Conservation (phyloP, 768 basidiomycete genomes). For the Butyriboletus loyo region DNA sequence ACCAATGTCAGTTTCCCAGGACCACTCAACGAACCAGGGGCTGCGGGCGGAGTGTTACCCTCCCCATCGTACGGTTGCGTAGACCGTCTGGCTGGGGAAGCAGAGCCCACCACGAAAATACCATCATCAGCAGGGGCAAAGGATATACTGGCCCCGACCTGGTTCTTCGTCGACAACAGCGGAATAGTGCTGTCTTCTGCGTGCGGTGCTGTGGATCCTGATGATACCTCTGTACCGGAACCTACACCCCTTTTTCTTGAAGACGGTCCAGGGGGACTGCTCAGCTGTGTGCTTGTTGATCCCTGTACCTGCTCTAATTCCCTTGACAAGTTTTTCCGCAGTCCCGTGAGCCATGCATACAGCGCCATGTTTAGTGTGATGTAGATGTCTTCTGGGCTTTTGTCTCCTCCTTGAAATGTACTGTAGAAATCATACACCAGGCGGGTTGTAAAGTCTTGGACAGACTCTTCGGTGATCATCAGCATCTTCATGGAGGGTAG, state of each 20-base stretch:
- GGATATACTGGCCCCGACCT: neutral
- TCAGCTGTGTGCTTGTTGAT: constrained; percentile 46
- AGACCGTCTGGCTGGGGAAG: constrained; percentile 8
- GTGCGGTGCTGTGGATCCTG: constrained; percentile 5
- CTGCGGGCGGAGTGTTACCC: neutral
- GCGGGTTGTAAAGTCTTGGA: constrained; percentile 37
- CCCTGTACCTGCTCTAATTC: constrained; percentile 76
- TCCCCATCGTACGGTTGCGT: constrained; percentile 19
- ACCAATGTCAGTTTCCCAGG: constrained; percentile 31
- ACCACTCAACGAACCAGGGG: neutral
- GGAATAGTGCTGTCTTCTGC: constrained; percentile 3
- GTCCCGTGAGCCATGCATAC: constrained; percentile 76
- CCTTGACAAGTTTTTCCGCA: constrained; percentile 70
- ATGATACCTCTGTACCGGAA: constrained; percentile 7
- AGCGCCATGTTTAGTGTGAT: constrained; percentile 81
- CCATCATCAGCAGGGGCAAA: constrained; percentile 9
- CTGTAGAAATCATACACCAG: constrained; percentile 74
- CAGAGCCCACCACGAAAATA: neutral
- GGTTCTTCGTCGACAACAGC: constrained; percentile 5
- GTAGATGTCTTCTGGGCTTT: constrained; percentile 72
- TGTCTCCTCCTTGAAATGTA: constrained; percentile 55
- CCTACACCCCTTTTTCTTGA: constrained; percentile 36
- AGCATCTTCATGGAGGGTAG: constrained; percentile 79
- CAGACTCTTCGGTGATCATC: constrained; percentile 69
- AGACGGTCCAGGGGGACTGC: constrained; percentile 32